Conservation (phyloP, 768 basidiomycete genomes). For the Hortiboletus campestris region DNA sequence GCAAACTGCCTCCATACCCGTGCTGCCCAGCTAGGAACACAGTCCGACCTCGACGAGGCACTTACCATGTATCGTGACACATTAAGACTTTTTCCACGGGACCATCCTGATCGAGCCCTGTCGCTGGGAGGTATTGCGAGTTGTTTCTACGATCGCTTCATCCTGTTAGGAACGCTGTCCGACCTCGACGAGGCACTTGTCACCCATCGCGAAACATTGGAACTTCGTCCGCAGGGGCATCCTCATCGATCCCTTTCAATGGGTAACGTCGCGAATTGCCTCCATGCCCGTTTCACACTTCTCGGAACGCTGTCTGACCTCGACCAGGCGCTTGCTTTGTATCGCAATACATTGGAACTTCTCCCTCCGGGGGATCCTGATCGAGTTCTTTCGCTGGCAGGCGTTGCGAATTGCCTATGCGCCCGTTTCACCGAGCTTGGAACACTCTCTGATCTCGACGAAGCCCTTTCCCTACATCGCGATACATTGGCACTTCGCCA, state of each 20-base stretch:
- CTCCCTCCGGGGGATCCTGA: neutral
- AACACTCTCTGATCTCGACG: neutral
- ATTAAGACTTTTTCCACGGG: neutral
- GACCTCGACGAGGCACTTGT: too few relatives aligned
- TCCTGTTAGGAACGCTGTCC: too few relatives aligned
- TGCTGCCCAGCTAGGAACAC: neutral
- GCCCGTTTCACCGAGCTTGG: neutral
- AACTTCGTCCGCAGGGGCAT: too few relatives aligned
- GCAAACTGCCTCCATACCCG: neutral
- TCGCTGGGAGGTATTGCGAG: neutral
- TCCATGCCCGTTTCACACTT: too few relatives aligned
- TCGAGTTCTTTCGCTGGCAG: neutral
- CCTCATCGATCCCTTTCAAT: too few relatives aligned
- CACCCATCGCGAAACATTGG: too few relatives aligned
- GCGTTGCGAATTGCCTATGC: neutral
- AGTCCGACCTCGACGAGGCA: neutral
- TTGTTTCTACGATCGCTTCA: neutral
- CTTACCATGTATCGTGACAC: neutral
- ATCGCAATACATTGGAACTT: neutral
- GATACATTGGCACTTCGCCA: neutral
- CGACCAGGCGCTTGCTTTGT: neutral
- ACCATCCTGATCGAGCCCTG: neutral
- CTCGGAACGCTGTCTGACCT: neutral
- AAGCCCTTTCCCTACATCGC: neutral
- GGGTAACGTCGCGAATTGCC: too few relatives aligned